phyloP scores from a whole-genome alignment of 2,329 filamentous ascomycete species.

The Penicillium corylophilum region DNA sequence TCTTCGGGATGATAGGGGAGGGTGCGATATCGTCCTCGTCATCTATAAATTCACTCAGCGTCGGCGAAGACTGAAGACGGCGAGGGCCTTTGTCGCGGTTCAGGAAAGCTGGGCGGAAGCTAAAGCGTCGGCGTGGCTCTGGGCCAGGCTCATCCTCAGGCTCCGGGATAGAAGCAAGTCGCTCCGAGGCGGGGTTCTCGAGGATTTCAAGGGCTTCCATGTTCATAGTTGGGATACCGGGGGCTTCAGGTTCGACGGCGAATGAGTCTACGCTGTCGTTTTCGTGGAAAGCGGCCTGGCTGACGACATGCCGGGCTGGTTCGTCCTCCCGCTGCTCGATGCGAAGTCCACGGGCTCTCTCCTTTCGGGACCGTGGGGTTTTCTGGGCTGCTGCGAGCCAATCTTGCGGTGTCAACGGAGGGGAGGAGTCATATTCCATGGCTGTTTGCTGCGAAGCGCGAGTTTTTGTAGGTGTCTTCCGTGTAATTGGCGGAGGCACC shows the following conservation, averaged over 20 bases:
- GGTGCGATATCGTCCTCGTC: slow-evolving; percentile 33
- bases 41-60: slow-evolving; percentile 23
- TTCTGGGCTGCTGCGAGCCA: slow-evolving; percentile 43
- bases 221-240: slow-evolving; percentile 33
- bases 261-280: slow-evolving; percentile 29
- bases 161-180: slow-evolving; percentile 16
- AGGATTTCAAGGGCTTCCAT: slow-evolving; percentile 31
- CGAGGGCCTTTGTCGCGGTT: slow-evolving; percentile 27
- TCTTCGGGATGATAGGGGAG: slow-evolving; percentile 35
- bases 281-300: slow-evolving; percentile 28
- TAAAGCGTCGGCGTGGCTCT: slow-evolving; percentile 34
- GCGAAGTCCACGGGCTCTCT: slow-evolving; percentile 2
- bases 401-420: slow-evolving; percentile 41
- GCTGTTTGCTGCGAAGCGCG: slow-evolving; percentile 12
- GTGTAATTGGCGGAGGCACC: slow-evolving; percentile 23
- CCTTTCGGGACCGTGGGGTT: slow-evolving; percentile 20
- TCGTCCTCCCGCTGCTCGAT: slow-evolving; percentile 5
- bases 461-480: slow-evolving; percentile 20
- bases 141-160: slow-evolving; percentile 16
- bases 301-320: slow-evolving; percentile 12
- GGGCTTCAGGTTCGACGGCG: slow-evolving; percentile 24
- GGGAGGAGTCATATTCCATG: slow-evolving; percentile 21
- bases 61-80: slow-evolving; percentile 28
- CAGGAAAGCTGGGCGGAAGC: slow-evolving; percentile 39
- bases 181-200: slow-evolving; percentile 16